A percentile compares a stretch with the other conserved stretches of the same genome.
These are phyloP conservation scores for Pyrenula massariospora DNA, from an alignment of 495 filamentous ascomycete genomes.

Conservation along the genomic window DNA sequence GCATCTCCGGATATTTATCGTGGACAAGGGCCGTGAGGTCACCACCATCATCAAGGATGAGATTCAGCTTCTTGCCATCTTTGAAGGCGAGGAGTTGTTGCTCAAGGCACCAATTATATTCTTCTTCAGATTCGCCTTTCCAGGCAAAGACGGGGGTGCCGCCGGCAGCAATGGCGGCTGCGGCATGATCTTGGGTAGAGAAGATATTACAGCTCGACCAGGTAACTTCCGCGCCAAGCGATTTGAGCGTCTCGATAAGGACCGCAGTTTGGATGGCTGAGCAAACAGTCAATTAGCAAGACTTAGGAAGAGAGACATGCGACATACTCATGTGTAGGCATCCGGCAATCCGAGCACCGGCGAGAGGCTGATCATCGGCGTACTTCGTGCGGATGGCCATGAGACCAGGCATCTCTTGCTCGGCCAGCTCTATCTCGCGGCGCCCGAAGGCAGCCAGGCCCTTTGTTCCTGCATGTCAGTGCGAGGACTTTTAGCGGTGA, in stretches of 20 bases:
- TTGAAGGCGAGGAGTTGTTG: conserved; percentile 97
- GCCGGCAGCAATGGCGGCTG: conserved; percentile 87
- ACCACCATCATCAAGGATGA: conserved; percentile 98
- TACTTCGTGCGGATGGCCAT: conserved; percentile 93
- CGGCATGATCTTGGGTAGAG: conserved; percentile 97
- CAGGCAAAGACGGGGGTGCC: conserved; percentile 97
- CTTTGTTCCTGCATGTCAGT: conserved; percentile 20
- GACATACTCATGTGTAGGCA: conserved; percentile 93
- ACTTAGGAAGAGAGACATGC: conserved; percentile 9
- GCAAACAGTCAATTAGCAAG: not conserved
- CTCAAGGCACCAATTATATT: conserved; percentile 99
- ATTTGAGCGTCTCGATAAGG: conserved; percentile 90
- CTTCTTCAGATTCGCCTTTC: conserved; percentile 99
- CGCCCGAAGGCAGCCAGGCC: conserved; percentile 96
- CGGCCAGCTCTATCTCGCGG: conserved; percentile 96
- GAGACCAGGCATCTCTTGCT: conserved; percentile 97
- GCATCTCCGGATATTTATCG: conserved; percentile 94
- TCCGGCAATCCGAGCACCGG: conserved; percentile 85
- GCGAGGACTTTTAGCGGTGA: conserved; percentile 2
- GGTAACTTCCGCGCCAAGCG: conserved; percentile 93
- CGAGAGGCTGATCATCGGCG: conserved; percentile 81
- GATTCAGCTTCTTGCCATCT: conserved; percentile 89
- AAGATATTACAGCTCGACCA: conserved; percentile 99
- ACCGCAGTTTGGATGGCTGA: conserved; percentile 95
- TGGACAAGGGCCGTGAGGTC: conserved; percentile 94